Conservation (phyloP, 78 protist species). For the Dictyostelium citrinum region DNA sequence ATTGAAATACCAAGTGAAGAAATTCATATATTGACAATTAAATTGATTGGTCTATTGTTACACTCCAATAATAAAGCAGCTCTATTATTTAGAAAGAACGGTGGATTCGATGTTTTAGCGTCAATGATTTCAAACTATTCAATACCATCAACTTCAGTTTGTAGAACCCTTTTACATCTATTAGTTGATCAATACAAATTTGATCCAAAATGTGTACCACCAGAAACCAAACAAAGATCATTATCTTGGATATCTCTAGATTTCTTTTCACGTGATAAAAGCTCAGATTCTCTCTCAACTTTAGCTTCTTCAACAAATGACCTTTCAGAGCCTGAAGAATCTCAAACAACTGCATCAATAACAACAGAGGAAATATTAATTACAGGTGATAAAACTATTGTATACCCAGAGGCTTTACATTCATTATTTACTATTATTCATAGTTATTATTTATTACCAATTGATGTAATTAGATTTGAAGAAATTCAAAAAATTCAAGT, state of each 20-base stretch:
- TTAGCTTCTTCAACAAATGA: not conserved
- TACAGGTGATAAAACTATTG: conserved; percentile 36
- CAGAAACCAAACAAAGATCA: conserved; percentile 67
- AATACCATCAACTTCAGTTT: conserved; percentile 13
- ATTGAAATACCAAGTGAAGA: conserved; percentile 65
- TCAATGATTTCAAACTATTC: conserved; percentile 6
- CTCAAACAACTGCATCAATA: not conserved
- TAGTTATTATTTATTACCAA: not conserved
- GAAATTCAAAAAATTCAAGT: conserved; percentile 42
- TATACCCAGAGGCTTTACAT: conserved; percentile 70
- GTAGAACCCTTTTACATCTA: not conserved
- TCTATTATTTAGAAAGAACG: conserved; percentile 37
- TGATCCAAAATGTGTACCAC: conserved; percentile 62
- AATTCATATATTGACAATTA: conserved; percentile 33
- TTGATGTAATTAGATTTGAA: not conserved
- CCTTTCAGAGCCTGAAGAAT: not conserved
- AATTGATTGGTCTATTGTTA: conserved; percentile 34
- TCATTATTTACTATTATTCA: conserved; percentile 1
- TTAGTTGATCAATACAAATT: conserved; percentile 59
- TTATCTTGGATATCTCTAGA: conserved; percentile 52
- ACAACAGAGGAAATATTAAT: not conserved
- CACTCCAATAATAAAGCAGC: conserved; percentile 59
- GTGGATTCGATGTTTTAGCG: conserved; percentile 59
- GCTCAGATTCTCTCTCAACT: conserved; percentile 21
- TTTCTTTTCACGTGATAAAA: conserved; percentile 67